Conservation (phyloP, 2,329 filamentous ascomycete genomes). For the Fusarium devonianum region DNA sequence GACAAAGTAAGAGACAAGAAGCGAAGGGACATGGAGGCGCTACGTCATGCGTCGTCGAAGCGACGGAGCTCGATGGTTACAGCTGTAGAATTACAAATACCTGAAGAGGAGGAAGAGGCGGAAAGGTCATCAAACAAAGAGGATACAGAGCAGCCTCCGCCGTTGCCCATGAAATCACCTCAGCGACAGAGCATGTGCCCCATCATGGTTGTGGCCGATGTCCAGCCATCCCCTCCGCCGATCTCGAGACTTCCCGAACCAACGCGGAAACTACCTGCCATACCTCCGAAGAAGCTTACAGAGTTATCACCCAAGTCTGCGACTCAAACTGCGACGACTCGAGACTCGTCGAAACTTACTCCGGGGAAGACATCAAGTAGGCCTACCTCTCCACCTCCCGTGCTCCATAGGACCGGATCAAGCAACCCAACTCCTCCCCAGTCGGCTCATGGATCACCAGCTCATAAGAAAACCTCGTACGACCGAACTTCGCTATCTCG, state of each 20-base stretch:
- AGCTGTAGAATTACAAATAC: neutral
- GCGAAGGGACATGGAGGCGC: constrained; percentile 50
- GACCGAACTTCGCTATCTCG: constrained; percentile 45
- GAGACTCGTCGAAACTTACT: constrained; percentile 3
- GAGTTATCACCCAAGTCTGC: constrained; percentile 9
- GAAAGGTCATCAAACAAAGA: constrained; percentile 5
- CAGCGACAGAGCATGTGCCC: constrained; percentile 42
- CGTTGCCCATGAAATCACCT: constrained; percentile 25
- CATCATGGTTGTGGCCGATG: constrained; percentile 51
- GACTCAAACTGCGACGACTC: constrained; percentile 2
- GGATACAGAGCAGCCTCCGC: constrained; percentile 14
- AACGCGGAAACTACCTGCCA: neutral
- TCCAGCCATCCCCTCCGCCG: constrained; percentile 43
- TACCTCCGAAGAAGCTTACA: constrained; percentile 1
- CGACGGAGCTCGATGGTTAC: constrained; percentile 25
- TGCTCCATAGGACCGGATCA: constrained; percentile 25
- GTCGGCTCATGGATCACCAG: constrained; percentile 42
- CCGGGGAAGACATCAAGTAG: constrained; percentile 5
- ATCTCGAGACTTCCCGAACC: neutral
- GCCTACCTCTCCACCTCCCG: constrained; percentile 13
- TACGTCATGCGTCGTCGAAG: constrained; percentile 36
- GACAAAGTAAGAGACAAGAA: constrained; percentile 52
- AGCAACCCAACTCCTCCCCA: constrained; percentile 44
- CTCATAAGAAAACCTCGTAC: constrained; percentile 30
- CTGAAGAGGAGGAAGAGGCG: constrained; percentile 1